A percentile compares a stretch with the other conserved stretches of the same genome.
Conservation (phyloP, 2,329 filamentous ascomycete genomes). For the Ophiobolus disseminans region DNA sequence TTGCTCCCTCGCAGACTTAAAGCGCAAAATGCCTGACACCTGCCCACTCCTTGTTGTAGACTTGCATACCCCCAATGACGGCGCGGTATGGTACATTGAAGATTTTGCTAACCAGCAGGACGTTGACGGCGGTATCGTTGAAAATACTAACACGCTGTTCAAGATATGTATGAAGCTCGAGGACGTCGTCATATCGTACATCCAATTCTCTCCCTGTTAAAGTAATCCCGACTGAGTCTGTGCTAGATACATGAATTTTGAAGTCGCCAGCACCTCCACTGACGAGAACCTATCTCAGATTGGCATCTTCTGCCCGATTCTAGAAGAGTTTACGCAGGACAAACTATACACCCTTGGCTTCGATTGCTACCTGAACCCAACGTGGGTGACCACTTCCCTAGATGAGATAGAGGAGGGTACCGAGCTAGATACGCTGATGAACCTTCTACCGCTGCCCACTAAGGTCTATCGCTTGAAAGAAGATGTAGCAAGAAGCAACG, state of each 20-base stretch:
- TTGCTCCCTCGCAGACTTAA: conserved; percentile 6
- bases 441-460: conserved; percentile 7
- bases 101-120: conserved; percentile 9
- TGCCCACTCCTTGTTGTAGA: conserved; percentile 11
- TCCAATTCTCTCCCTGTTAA: no score
- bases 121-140: conserved; percentile 12
- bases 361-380: conserved; percentile 2
- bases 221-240: no score
- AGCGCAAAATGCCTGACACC: conserved; percentile 1
- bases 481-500: conserved; percentile 5
- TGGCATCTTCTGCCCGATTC: conserved; percentile 1
- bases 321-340: conserved; percentile 5
- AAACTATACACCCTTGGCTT: conserved; percentile 3
- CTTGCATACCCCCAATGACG: conserved; percentile 8
- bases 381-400: conserved; percentile 11
- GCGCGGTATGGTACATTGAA: conserved; percentile 14
- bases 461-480: conserved; percentile 10
- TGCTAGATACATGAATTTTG: conserved; percentile 1
- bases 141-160: conserved; percentile 10
- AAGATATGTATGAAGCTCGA: conserved; percentile 18
- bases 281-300: conserved; percentile 11
- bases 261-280: conserved; percentile 5
- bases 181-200: conserved; percentile 9
- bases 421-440: background rate
- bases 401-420: conserved; percentile 12